Conservation (phyloP, 2,329 filamentous ascomycete genomes). For the Pyrenophora tritici-repentis region DNA sequence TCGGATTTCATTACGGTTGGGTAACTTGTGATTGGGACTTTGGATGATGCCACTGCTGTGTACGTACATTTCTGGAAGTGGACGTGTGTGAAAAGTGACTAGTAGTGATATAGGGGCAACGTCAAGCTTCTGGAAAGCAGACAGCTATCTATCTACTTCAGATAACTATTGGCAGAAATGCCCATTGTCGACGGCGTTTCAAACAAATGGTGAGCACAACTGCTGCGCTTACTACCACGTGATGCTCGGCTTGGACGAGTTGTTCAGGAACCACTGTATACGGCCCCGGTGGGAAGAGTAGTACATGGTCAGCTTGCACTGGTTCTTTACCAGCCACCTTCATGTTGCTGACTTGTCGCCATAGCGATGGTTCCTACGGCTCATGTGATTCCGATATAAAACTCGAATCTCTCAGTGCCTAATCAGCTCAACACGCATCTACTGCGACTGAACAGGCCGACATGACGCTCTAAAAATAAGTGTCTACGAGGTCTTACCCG, state of each 20-base stretch:
- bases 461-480: conserved; percentile 1
- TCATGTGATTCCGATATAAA: conserved; percentile 4
- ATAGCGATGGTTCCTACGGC: conserved; percentile 1
- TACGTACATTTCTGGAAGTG: not conserved
- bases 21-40: not conserved
- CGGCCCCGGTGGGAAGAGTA: not conserved
- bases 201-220: not conserved
- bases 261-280: conserved; percentile 2
- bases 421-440: conserved; percentile 3
- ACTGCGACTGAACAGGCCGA: conserved; percentile 5
- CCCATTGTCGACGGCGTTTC: not conserved
- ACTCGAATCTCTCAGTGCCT: not conserved
- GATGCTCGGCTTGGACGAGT: conserved; percentile 4
- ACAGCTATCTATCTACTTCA: conserved; percentile 5
- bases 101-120: not conserved
- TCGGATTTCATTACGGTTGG: not conserved
- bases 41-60: not conserved
- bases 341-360: not conserved
- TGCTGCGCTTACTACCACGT: not conserved
- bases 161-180: conserved; percentile 3
- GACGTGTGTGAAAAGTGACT: not conserved
- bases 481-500: not conserved
- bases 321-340: not conserved
- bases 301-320: conserved; percentile 1
- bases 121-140: not conserved